Conservation (phyloP, 2,329 filamentous ascomycete genomes). For the Colletotrichum shisoi region DNA sequence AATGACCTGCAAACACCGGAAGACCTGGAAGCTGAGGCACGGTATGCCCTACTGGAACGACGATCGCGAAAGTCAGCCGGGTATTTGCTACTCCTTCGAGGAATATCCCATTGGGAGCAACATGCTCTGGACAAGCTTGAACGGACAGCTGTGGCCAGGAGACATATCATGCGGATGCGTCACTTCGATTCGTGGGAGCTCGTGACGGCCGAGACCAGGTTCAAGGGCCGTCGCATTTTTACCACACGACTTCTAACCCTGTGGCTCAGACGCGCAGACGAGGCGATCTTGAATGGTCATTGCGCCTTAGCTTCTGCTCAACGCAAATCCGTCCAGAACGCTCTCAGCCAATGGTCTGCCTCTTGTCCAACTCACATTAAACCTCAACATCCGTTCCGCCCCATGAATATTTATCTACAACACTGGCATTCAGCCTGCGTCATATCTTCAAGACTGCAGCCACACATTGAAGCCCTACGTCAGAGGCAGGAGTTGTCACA, state of each 20-base stretch:
- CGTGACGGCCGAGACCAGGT: constrained; percentile 33
- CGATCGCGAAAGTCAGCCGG: constrained; percentile 28
- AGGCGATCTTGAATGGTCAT: not conserved
- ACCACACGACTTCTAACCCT: constrained; percentile 12
- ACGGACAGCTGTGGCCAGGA: constrained; percentile 71
- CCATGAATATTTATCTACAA: constrained; percentile 2
- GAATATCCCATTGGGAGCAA: constrained; percentile 65
- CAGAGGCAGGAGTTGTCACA: not conserved
- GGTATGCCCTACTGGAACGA: constrained; percentile 16
- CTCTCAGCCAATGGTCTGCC: constrained; percentile 13
- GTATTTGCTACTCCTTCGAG: constrained; percentile 35
- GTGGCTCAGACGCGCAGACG: constrained; percentile 25
- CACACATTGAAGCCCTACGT: not conserved
- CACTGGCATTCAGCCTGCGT: constrained; percentile 15
- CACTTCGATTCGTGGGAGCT: constrained; percentile 42
- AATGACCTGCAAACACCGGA: not conserved
- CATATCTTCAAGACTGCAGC: not conserved
- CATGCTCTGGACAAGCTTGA: constrained; percentile 70
- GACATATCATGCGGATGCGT: constrained; percentile 71
- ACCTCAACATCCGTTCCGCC: not conserved
- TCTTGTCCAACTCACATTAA: not conserved
- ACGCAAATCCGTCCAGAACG: not conserved
- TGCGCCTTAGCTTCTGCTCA: not conserved
- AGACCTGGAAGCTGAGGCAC: constrained; percentile 9
- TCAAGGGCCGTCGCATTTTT: constrained; percentile 27